phyloP scores from a whole-genome alignment of 75 land plant species.

The Cunninghamia lanceolata region DNA sequence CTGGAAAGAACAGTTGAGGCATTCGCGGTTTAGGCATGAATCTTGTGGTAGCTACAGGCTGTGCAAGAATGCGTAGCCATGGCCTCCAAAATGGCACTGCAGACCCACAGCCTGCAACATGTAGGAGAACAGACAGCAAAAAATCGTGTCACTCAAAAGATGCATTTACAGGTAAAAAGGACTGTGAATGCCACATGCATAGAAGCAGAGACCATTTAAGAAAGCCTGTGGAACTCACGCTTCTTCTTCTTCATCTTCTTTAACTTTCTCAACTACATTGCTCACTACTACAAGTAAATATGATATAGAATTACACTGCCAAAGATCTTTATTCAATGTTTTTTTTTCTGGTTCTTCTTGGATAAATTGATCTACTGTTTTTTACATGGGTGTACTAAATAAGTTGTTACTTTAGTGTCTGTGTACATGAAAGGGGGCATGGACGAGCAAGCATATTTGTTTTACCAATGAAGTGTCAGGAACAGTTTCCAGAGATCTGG shows the following conservation, averaged over 20 bases:
- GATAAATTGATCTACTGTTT: neutral
- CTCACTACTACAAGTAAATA: slow-evolving; percentile 53
- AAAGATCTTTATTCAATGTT: neutral
- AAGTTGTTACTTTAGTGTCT: slow-evolving; percentile 8
- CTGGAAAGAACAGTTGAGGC: too few relatives aligned
- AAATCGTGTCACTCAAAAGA: slow-evolving; percentile 88
- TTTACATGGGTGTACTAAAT: too few relatives aligned
- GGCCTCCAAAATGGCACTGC: too few relatives aligned
- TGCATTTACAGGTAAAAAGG: slow-evolving; percentile 80
- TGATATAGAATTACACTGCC: neutral
- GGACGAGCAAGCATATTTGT: slow-evolving; percentile 64
- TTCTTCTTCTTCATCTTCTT: neutral
- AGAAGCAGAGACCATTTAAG: slow-evolving; percentile 83
- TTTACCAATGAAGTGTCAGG: slow-evolving; percentile 58
- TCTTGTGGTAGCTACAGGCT: too few relatives aligned
- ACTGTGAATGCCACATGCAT: slow-evolving; percentile 94
- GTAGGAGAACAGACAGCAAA: slow-evolving; percentile 74
- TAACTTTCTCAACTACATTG: neutral
- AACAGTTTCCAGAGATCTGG: slow-evolving; percentile 29
- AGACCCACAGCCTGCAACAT: too few relatives aligned
- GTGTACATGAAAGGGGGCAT: slow-evolving; percentile 37
- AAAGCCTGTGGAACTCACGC: slow-evolving; percentile 20
- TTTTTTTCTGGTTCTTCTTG: too few relatives aligned
- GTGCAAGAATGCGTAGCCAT: too few relatives aligned
- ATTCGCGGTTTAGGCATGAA: too few relatives aligned